Conservation (phyloP, 1,284 basidiomycete species). For the Apiotrichum gamsii region DNA sequence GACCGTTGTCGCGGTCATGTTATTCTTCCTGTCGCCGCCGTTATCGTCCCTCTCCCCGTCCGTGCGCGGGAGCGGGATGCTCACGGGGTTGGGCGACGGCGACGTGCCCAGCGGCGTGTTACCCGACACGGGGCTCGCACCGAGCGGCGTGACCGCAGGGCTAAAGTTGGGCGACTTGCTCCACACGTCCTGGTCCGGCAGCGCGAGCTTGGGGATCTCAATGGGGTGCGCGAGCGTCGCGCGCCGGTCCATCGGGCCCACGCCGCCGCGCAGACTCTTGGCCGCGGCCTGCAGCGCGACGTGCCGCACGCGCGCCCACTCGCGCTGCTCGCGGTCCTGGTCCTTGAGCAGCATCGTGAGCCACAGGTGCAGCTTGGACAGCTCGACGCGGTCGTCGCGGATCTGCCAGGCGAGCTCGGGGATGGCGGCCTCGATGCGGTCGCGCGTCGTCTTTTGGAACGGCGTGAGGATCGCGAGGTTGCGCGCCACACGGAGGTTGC, state of each 20-base stretch:
- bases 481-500: constrained; percentile 64
- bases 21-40: too few species aligned
- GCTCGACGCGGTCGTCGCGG: constrained; percentile 61
- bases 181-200: constrained; percentile 4
- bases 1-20: neutral
- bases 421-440: constrained; percentile 60
- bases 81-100: neutral
- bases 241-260: constrained; percentile 24
- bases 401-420: constrained; percentile 63
- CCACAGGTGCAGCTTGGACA: constrained; percentile 66
- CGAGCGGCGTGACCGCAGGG: constrained; percentile 17
- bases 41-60: too few species aligned
- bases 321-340: constrained; percentile 62
- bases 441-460: constrained; percentile 74
- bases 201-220: constrained; percentile 15
- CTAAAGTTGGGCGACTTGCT: neutral
- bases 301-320: constrained; percentile 62
- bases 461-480: constrained; percentile 82
- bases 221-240: constrained; percentile 14
- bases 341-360: constrained; percentile 68
- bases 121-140: neutral
- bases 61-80: neutral
- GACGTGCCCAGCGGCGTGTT: neutral
- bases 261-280: constrained; percentile 44
- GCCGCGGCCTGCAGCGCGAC: constrained; percentile 66